Percentiles rank a stretch among this genome's conserved stretches.
Conservation (phyloP, 805 yeast species). For the Cyberlindnera americana region DNA sequence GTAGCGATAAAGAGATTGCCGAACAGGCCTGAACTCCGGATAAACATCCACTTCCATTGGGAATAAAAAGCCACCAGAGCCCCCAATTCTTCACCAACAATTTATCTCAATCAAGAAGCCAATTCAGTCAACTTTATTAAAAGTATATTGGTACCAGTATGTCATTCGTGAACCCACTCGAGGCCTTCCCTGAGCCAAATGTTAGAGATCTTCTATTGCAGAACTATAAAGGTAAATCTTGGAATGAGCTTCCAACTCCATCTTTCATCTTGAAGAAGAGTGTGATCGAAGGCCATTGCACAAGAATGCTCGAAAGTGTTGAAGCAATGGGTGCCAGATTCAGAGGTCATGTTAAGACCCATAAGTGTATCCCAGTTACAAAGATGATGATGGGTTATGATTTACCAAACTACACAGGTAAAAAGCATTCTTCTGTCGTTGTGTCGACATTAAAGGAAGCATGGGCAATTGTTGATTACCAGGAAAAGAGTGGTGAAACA, state of each 20-base stretch:
- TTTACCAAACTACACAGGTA: constrained; percentile 26
- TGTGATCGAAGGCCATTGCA: constrained; percentile 39
- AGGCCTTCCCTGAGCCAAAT: constrained; percentile 18
- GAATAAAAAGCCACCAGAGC: too few species aligned
- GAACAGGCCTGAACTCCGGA: too few species aligned
- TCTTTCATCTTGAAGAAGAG: constrained; percentile 45
- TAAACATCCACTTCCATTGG: too few species aligned
- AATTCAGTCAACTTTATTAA: too few species aligned
- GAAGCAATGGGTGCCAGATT: constrained; percentile 39
- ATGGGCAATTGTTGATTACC: constrained; percentile 41
- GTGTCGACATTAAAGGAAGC: constrained; percentile 72
- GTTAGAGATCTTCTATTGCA: constrained; percentile 14
- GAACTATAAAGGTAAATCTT: constrained; percentile 38
- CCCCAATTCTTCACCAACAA: too few species aligned
- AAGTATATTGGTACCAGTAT: too few species aligned
- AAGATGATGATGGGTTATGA: constrained; percentile 49
- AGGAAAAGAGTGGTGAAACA: constrained; percentile 25
- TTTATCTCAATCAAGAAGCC: too few species aligned
- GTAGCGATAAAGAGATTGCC: too few species aligned
- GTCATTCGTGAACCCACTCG: constrained; percentile 17
- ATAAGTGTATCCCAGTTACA: constrained; percentile 62
- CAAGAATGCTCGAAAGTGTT: constrained; percentile 44
- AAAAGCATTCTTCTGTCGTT: constrained; percentile 47
- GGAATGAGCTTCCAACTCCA: constrained; percentile 57
- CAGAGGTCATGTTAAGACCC: constrained; percentile 75